Evolutionary conservation across 495 filamentous ascomycete genomes (phyloP), one percentile per base, ranked within the genome.

Genomic region (Podospora pseudopauciseta): DNA sequence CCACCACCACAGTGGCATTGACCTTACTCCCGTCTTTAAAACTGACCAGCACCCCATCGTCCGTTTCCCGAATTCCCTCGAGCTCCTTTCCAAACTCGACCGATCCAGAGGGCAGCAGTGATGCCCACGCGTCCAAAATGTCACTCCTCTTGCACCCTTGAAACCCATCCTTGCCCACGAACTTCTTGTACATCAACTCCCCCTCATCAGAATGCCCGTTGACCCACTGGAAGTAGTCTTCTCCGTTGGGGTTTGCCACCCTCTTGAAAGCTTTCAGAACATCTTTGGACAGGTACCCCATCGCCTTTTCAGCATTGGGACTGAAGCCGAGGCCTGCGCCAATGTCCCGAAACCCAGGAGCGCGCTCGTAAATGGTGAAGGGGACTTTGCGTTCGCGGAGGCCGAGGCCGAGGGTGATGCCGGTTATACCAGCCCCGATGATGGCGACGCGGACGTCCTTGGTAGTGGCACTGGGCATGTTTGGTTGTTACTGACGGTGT

Each of bases 381-480:
- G 70, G 66, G 26, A 89, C 71, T 2, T 73, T 70, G 70, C 85
- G 86, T n/a, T 78, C 78, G 65, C 84, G 79, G 7, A 89, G 80
- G 20, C 81, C 87, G 0, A 84, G 75, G 13, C 86, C 86, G 0
- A 90, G 81, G 64, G 79, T 78, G 34, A 89, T 78, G 20, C 88
- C 88, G 1, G 85, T 83, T 60, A 90, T 87, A 13, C 88, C 88
- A 39, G 80, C 86, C 64, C 88, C 88, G 58, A 89, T 75, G 61
- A 90, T 87, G 65, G 86, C 87, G 64, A 88, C 71, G 62, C 74
- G 76, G 54, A 83, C 67, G 44, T 28, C 2, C 20, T 68, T 55
- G 60, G 64, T 32, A 30, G 53, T 23, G 15, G 39, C 49, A 2
- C 71, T 34, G 20, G 67, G 30, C 69, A 71, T 74, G 59, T 30